phyloP scores from a whole-genome alignment of 108 stramenopile species.

The Bacterosira constricta region DNA sequence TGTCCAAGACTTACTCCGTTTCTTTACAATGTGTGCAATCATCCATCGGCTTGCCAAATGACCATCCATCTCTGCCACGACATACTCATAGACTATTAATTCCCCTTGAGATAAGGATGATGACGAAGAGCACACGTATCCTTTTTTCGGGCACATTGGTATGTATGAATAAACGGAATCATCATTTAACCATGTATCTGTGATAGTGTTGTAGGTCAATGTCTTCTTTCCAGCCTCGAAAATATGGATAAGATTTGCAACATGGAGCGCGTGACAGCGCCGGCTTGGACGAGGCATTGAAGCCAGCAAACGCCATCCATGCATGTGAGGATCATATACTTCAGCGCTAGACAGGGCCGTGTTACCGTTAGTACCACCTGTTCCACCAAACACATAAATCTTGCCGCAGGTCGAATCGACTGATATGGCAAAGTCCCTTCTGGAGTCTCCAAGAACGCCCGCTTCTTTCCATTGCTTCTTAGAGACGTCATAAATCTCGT shows the following conservation, averaged over 20 bases:
- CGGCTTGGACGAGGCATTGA: conserved; percentile 16
- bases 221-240: conserved; percentile 27
- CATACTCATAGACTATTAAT: conserved; percentile 10
- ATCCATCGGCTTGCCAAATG: conserved; percentile 12
- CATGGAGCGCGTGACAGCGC: conserved; percentile 1
- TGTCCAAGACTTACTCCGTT: conserved; percentile 22
- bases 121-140: conserved; percentile 5
- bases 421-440: conserved; percentile 19
- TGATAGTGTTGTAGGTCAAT: conserved; percentile 5
- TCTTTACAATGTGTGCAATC: conserved; percentile 17
- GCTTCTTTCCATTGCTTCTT: conserved; percentile 27
- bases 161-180: conserved; percentile 5
- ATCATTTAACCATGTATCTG: conserved; percentile 6
- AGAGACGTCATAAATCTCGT: conserved; percentile 24
- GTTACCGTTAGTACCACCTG: neutral
- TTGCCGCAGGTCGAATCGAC: conserved; percentile 15
- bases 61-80: conserved; percentile 11
- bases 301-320: conserved; percentile 13
- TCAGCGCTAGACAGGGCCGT: conserved; percentile 1
- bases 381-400: conserved; percentile 24
- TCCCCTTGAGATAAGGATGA: neutral
- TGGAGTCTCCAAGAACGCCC: conserved; percentile 17
- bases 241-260: conserved; percentile 7
- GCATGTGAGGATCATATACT: conserved; percentile 21
- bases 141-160: conserved; percentile 16